phyloP scores from a whole-genome alignment of 768 basidiomycete genomes.

The Gyrodon lividus region DNA sequence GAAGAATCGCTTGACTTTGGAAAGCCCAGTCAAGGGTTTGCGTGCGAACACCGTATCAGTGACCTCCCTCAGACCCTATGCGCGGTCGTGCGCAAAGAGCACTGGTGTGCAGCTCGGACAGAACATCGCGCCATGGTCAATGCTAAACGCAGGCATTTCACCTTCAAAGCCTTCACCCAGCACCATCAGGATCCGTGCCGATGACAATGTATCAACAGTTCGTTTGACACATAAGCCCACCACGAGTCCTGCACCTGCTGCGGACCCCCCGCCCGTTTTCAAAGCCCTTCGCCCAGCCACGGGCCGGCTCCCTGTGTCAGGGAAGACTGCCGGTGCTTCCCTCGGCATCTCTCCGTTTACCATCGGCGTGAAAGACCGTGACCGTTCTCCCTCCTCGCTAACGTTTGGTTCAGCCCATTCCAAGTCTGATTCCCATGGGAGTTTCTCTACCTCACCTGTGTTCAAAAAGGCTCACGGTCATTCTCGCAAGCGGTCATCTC shows the following conservation, averaged over 20 bases:
- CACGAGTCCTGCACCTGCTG: conserved; percentile 55
- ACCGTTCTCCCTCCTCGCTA: conserved; percentile 30
- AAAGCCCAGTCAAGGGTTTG: conserved; percentile 38
- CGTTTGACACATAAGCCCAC: conserved; percentile 49
- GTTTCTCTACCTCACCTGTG: conserved; percentile 31
- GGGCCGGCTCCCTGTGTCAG: conserved; percentile 20
- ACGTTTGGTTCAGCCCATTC: conserved; percentile 39
- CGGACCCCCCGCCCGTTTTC: conserved; percentile 58
- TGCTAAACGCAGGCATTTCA: conserved; percentile 40
- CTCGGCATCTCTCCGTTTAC: conserved; percentile 29
- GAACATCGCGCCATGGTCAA: conserved; percentile 65
- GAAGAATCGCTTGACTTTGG: conserved; percentile 26
- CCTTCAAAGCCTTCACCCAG: conserved; percentile 34
- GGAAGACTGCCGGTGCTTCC: conserved; percentile 24
- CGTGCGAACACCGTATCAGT: conserved; percentile 42
- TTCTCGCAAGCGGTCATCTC: conserved; percentile 25
- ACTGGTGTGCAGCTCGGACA: conserved; percentile 40
- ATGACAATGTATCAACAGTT: conserved; percentile 26
- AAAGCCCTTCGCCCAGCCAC: conserved; percentile 55
- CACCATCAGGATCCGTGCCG: conserved; percentile 18
- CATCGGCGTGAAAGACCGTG: conserved; percentile 14
- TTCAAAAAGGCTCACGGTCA: conserved; percentile 32
- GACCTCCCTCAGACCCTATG: conserved; percentile 52
- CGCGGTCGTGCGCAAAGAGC: conserved; percentile 29
- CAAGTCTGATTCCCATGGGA: conserved; percentile 26